Conservation (phyloP, 2,329 filamentous ascomycete genomes). For the Beauveria australis region DNA sequence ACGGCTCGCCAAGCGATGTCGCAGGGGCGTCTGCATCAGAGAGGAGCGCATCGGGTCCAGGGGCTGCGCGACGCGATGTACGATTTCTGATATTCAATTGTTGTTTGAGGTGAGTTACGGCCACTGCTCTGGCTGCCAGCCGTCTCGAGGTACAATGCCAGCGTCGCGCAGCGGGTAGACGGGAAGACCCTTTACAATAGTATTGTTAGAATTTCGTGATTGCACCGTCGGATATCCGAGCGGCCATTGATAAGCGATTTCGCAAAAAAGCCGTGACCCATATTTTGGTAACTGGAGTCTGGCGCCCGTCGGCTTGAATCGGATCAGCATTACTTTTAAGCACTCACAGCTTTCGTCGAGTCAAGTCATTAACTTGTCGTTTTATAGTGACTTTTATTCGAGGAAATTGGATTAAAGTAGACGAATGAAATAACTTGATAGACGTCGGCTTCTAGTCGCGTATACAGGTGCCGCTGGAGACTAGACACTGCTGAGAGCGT, state of each 20-base stretch:
- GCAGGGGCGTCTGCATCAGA: not conserved
- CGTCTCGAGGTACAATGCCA: not conserved
- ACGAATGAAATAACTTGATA: no score
- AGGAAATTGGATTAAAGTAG: no score
- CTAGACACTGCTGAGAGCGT: no score
- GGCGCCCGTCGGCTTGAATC: not conserved
- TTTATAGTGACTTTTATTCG: no score
- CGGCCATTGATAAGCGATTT: not conserved
- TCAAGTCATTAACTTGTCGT: no score
- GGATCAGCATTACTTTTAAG: not conserved
- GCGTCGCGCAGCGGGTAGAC: not conserved
- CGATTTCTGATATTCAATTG: no score
- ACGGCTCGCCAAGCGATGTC: not conserved
- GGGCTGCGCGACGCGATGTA: not conserved
- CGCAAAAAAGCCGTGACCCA: not conserved
- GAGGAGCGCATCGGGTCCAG: not conserved
- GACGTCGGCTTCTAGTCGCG: no score
- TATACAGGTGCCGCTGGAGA: no score
- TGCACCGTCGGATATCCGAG: conserved; percentile 7
- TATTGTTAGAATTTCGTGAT: conserved; percentile 3
- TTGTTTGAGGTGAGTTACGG: not conserved
- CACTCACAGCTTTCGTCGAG: not conserved
- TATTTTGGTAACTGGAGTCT: not conserved
- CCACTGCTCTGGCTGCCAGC: not conserved
- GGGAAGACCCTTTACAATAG: not conserved